Evolutionary conservation across 1,284 basidiomycete species (phyloP).

Genomic region (Megacollybia platyphylla): DNA sequence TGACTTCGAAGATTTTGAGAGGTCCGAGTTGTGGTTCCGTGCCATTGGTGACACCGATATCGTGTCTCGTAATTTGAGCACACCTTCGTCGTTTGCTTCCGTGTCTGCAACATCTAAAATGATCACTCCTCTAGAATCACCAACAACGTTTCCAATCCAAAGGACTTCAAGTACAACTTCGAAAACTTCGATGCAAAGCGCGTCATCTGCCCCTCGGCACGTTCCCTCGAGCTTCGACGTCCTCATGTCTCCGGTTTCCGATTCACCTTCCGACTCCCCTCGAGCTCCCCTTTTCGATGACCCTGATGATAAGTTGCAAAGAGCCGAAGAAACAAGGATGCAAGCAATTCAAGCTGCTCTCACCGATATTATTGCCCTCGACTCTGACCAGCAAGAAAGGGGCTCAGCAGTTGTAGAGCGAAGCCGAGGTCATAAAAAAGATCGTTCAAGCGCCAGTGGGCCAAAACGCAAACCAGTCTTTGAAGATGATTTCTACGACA

Average conservation of each 20-base stretch:
- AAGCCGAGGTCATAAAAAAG: background rate
- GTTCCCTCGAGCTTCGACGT: constrained; percentile 54
- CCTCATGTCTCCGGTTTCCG: constrained; percentile 58
- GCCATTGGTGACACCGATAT: constrained; percentile 67
- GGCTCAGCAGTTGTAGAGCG: constrained; percentile 1
- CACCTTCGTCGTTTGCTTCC: constrained; percentile 15
- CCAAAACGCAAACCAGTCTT: constrained; percentile 19
- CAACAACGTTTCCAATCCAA: constrained; percentile 18
- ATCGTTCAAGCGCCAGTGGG: constrained; percentile 4
- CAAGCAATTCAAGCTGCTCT: constrained; percentile 90
- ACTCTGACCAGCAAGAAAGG: constrained; percentile 27
- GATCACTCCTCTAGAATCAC: constrained; percentile 22
- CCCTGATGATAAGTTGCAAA: constrained; percentile 49
- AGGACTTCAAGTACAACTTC: constrained; percentile 23
- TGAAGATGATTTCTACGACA: constrained; percentile 24
- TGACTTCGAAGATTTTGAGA: constrained; percentile 81
- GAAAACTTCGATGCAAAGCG: constrained; percentile 14
- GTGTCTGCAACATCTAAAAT: constrained; percentile 7
- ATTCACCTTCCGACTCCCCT: constrained; percentile 32
- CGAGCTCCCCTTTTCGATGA: constrained; percentile 74
- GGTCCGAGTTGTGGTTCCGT: constrained; percentile 84
- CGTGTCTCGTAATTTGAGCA: constrained; percentile 6
- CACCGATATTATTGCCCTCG: constrained; percentile 85
- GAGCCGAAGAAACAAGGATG: constrained; percentile 70
- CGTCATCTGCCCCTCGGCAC: constrained; percentile 14